These are phyloP conservation scores for Coemansia sp. DNA, from an alignment of 192 early-diverging fungal genomes.

Conservation along the genomic window DNA sequence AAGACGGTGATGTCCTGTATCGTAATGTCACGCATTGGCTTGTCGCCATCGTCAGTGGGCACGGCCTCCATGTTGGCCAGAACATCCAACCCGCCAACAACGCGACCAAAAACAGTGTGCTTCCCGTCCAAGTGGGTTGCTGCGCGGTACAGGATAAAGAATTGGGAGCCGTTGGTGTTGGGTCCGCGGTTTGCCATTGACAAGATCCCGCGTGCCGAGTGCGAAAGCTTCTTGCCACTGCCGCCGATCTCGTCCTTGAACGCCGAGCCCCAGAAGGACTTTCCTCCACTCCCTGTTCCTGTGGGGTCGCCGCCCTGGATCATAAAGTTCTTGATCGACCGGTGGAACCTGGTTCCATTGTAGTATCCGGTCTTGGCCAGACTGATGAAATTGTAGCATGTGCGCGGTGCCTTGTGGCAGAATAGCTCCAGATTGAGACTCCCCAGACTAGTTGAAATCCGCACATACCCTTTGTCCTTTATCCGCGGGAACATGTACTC, in stretches of 20 bases:
- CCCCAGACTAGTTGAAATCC: constrained; percentile 73
- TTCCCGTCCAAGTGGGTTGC: constrained; percentile 75
- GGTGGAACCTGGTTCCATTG: constrained; percentile 80
- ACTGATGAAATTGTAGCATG: constrained; percentile 93
- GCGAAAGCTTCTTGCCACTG: constrained; percentile 60
- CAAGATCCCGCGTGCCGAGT: constrained; percentile 80
- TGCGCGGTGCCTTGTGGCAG: constrained; percentile 67
- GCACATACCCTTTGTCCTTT: constrained; percentile 76
- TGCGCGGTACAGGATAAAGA: constrained; percentile 69
- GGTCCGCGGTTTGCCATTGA: constrained; percentile 96
- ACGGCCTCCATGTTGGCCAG: constrained; percentile 78
- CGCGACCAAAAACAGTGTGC: constrained; percentile 92
- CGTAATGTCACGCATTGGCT: constrained; percentile 69
- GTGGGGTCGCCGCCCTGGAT: constrained; percentile 98
- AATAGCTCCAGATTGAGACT: constrained; percentile 34
- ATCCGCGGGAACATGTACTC: constrained; percentile 89
- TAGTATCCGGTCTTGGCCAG: constrained; percentile 76
- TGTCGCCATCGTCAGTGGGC: constrained; percentile 69
- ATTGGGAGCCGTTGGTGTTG: constrained; percentile 79
- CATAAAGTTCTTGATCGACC: constrained; percentile 92
- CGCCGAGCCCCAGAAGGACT: constrained; percentile 63
- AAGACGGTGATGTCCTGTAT: constrained; percentile 75
- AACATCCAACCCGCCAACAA: constrained; percentile 84
- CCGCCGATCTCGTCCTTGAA: constrained; percentile 70
- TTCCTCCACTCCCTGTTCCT: constrained; percentile 88